Conservation (phyloP, 495 filamentous ascomycete genomes). For the Aspergillus bridgeri region DNA sequence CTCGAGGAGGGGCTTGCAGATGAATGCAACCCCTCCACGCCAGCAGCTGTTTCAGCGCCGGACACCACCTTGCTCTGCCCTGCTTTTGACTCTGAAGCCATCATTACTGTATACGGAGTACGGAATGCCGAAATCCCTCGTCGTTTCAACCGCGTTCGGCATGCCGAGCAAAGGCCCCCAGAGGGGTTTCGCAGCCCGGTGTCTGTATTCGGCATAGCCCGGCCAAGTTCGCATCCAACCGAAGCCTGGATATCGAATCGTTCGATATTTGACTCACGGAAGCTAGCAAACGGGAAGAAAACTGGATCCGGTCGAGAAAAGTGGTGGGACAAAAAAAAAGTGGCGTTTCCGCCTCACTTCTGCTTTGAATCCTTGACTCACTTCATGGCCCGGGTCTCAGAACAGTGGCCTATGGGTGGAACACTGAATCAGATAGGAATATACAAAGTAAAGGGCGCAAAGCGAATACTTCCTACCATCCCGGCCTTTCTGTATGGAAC, state of each 20-base stretch:
- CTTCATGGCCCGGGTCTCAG: background rate
- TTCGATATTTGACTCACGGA: constrained; percentile 2
- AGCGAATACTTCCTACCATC: background rate
- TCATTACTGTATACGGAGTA: constrained; percentile 6
- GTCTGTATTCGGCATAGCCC: constrained; percentile 17
- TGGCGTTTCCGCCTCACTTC: background rate
- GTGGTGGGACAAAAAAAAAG: background rate
- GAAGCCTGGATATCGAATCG: constrained; percentile 2
- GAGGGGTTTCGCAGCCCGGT: constrained; percentile 5
- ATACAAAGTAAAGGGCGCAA: background rate
- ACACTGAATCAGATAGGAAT: background rate
- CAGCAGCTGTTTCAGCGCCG: constrained; percentile 5
- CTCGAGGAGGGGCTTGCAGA: background rate
- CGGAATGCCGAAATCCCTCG: constrained; percentile 16
- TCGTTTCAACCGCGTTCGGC: constrained; percentile 9
- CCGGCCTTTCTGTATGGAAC: background rate
- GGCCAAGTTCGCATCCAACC: constrained; percentile 3
- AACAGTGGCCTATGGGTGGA: too few species aligned
- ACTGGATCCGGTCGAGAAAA: background rate
- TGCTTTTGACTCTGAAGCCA: background rate
- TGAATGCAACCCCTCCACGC: background rate
- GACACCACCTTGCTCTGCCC: background rate
- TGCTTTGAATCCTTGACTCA: too few species aligned
- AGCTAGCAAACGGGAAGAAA: background rate
- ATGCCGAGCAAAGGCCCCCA: constrained; percentile 13